Conservation (phyloP, 139 green algal species). For the Chlorella sp. region DNA sequence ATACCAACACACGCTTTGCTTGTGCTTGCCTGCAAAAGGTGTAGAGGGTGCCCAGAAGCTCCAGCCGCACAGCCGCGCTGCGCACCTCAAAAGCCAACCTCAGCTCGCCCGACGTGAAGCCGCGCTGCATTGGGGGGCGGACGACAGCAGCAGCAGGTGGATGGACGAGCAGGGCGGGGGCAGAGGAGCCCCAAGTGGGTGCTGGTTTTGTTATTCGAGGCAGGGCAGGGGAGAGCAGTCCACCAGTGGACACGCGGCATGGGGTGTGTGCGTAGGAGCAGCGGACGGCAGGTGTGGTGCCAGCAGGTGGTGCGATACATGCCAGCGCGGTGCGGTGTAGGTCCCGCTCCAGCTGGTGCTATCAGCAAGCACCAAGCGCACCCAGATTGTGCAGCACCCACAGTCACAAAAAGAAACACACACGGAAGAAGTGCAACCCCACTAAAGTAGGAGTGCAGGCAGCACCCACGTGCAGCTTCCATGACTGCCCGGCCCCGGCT, state of each 20-base stretch:
- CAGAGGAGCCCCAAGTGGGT: background rate
- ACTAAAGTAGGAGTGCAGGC: too few species aligned
- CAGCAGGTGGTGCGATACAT: background rate
- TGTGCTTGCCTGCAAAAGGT: conserved; percentile 53
- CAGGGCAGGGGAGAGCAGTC: background rate
- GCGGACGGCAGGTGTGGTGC: background rate
- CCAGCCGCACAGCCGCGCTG: conserved; percentile 11
- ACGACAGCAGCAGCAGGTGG: background rate
- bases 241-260: background rate
- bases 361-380: background rate
- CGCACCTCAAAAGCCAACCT: conserved; percentile 41
- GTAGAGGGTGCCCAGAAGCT: conserved; percentile 57
- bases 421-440: too few species aligned
- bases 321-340: background rate
- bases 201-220: too few species aligned
- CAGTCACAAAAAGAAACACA: too few species aligned
- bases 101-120: conserved; percentile 49
- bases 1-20: too few species aligned
- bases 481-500: background rate
- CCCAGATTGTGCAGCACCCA: background rate
- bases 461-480: background rate
- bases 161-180: background rate
- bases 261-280: too few species aligned
- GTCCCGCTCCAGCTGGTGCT: background rate
- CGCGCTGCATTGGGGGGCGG: conserved; percentile 27